Evolutionary conservation across 352 stramenopile genomes (phyloP), one percentile per base, ranked within the genome.

Genomic region (Globisporangium spiculum): DNA sequence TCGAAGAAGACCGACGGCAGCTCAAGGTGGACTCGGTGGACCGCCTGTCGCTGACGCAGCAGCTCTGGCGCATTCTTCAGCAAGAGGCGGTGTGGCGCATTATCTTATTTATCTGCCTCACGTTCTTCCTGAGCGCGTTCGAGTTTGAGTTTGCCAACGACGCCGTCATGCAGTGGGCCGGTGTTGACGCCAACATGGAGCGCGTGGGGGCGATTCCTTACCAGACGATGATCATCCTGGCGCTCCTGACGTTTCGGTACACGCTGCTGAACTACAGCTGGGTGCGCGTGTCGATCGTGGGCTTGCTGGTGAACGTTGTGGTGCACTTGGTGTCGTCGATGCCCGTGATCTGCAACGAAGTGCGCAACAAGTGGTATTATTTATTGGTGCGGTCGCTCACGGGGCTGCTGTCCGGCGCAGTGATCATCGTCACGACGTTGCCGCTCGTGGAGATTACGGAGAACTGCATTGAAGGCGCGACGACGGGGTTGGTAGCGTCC

Each of bases 41-140:
- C 64, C 81, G 83, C 8, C 76, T 67, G 18, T 89, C 82, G 22
- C 77, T 91, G 34, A 74, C 75, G 22, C 77, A 80, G 30, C 81
- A 89, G 70, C 67, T 93, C 14, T 92, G 86, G 83, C 85, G 77
- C 36, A 89, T 90, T 55, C 65, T 93, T 7, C 83, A 93, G 74
- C 83, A 93, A 72, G 73, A 93, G 44, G 82, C 82, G 0, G 84
- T 91, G 34, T 93, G 81, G 79, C 86, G 83, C 12, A 88, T 91
- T 48, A 76, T 93, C 46, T 63, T 90, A 18, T 92, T 91, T 63
- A 83, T 91, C 68, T 90, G 83, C 65, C 73, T 70, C 20, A 74
- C 70, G 2, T 76, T 89, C 14, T 89, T 93, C 55, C 60, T 90
- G 41, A 68, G 82, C 0, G 80, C 72, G 4, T 93, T 93, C 69